These are phyloP conservation scores for Chrysosporium queenslandicum DNA, from an alignment of 2,329 filamentous ascomycete species.

Conservation along the genomic window DNA sequence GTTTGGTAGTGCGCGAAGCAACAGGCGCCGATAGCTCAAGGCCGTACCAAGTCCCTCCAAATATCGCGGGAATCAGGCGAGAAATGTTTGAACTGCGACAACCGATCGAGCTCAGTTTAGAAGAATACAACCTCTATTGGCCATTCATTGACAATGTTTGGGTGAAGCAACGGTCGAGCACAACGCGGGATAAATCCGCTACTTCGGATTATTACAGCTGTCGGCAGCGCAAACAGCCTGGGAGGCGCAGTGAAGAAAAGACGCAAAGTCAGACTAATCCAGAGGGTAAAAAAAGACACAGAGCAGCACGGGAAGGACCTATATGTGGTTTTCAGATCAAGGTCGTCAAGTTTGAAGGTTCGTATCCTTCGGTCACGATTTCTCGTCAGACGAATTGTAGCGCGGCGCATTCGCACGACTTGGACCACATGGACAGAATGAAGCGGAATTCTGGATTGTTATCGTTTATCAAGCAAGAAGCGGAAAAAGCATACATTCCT, in stretches of 20 bases:
- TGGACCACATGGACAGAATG: constrained; percentile 40
- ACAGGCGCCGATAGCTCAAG: background rate
- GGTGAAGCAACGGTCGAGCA: constrained; percentile 38
- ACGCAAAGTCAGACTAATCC: constrained; percentile 25
- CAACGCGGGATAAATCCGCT: constrained; percentile 34
- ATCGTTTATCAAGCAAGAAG: constrained; percentile 38
- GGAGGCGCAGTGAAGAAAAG: constrained; percentile 17
- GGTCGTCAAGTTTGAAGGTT: constrained; percentile 37
- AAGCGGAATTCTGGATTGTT: constrained; percentile 42
- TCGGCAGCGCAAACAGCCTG: constrained; percentile 35
- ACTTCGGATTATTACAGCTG: constrained; percentile 42
- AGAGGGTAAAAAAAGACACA: constrained; percentile 40
- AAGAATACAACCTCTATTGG: constrained; percentile 41
- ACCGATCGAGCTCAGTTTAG: constrained; percentile 37
- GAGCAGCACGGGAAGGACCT: constrained; percentile 37
- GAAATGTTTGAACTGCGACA: constrained; percentile 39
- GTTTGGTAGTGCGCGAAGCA: background rate
- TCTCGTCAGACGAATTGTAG: constrained; percentile 34
- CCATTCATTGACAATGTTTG: constrained; percentile 44
- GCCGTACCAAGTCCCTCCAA: constrained; percentile 34
- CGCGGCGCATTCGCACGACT: constrained; percentile 36
- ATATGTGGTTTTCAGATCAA: constrained; percentile 42
- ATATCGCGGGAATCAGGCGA: constrained; percentile 35
- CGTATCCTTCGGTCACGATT: constrained; percentile 37
- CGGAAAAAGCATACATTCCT: constrained; percentile 39